Evolutionary conservation across 2,329 filamentous ascomycete species (phyloP).

Genomic region (Botrytis aclada): DNA sequence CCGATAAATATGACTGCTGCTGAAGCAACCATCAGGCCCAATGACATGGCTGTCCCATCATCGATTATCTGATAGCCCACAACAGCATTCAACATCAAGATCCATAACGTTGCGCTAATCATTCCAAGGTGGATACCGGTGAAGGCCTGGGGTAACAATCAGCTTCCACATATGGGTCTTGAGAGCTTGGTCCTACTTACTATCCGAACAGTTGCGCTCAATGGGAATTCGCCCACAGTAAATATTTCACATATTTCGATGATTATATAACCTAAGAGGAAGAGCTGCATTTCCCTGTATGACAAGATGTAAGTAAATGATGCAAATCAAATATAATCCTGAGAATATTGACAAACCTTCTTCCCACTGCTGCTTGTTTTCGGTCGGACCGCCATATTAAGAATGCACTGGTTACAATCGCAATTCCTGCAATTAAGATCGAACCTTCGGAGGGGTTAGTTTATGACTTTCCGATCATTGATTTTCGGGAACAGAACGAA

Average conservation of each 20-base stretch:
- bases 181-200: conserved; percentile 47
- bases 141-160: conserved; percentile 60
- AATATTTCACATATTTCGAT: conserved; percentile 96
- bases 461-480: conserved; percentile 12
- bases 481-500: conserved; percentile 46
- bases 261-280: conserved; percentile 80
- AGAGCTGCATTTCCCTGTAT: conserved; percentile 89
- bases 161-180: conserved; percentile 11
- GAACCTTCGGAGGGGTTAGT: conserved; percentile 59
- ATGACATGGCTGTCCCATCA: conserved; percentile 82
- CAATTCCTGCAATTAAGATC: conserved; percentile 75
- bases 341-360: conserved; percentile 59
- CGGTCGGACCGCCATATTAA: conserved; percentile 78
- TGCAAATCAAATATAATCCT: not conserved
- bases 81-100: conserved; percentile 84
- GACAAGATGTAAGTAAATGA: conserved; percentile 16
- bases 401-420: conserved; percentile 64
- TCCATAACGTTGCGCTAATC: conserved; percentile 85
- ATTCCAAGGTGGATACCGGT: conserved; percentile 86
- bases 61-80: conserved; percentile 93
- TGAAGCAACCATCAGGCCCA: conserved; percentile 72
- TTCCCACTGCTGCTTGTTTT: conserved; percentile 90
- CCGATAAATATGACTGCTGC: conserved; percentile 74
- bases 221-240: conserved; percentile 83
- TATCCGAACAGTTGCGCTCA: conserved; percentile 66